Evolutionary conservation across 805 yeast species (phyloP).

Genomic region (Candida railenensis): DNA sequence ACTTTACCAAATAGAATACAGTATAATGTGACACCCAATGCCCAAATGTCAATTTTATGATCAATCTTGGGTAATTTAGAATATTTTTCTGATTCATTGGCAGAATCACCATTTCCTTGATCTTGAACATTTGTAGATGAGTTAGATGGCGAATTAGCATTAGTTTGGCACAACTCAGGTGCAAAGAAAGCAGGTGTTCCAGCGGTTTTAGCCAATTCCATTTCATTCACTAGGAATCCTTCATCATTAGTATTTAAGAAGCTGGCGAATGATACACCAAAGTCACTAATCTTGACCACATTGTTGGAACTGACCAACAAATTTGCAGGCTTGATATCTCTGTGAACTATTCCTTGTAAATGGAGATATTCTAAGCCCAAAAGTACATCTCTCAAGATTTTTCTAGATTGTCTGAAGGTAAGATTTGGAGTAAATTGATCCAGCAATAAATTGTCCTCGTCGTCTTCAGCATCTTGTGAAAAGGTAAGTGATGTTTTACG

Average conservation of each 20-base stretch:
- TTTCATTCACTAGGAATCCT: constrained; percentile 46
- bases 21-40: constrained; percentile 87
- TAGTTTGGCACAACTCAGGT: constrained; percentile 72
- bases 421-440: constrained; percentile 54
- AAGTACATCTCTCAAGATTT: constrained; percentile 78
- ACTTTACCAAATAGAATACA: constrained; percentile 84
- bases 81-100: constrained; percentile 17
- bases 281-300: constrained; percentile 89
- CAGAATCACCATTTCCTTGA: constrained; percentile 19
- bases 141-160: constrained; percentile 24
- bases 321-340: constrained; percentile 96
- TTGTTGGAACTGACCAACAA: constrained; percentile 67
- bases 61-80: constrained; percentile 54
- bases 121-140: constrained; percentile 11
- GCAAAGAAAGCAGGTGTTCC: constrained; percentile 97
- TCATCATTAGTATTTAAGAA: constrained; percentile 45
- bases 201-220: constrained; percentile 91
- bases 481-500: background rate
- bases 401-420: constrained; percentile 63
- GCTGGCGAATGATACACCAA: constrained; percentile 86
- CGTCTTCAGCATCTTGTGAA: constrained; percentile 14
- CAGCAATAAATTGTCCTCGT: constrained; percentile 20
- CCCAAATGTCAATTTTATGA: constrained; percentile 95
- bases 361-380: constrained; percentile 89
- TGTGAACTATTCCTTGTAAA: constrained; percentile 84